A percentile compares a stretch with the other conserved stretches of the same genome.
These are phyloP conservation scores for Striga hermonthica DNA, from an alignment of 305 asterid genomes.

Conservation along the genomic window DNA sequence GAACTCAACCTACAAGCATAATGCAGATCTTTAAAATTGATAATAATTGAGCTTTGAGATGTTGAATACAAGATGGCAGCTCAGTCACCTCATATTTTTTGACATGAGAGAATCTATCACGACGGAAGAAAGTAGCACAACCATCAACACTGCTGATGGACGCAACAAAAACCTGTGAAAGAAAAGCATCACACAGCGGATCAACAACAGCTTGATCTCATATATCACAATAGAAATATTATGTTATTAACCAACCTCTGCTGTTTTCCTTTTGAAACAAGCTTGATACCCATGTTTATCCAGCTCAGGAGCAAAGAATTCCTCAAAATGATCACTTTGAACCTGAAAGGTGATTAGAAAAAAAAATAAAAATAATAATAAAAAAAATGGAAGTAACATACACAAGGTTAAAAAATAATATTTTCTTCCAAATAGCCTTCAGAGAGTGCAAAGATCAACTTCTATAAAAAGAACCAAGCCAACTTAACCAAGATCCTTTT, in stretches of 20 bases:
- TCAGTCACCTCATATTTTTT: slow-evolving; percentile 85
- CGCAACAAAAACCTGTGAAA: slow-evolving; percentile 65
- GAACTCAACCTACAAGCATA: slow-evolving; percentile 74
- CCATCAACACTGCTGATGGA: slow-evolving; percentile 62
- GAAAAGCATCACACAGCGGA: slow-evolving; percentile 15
- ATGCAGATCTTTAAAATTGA: slow-evolving; percentile 24
- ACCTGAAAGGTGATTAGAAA: slow-evolving; percentile 44
- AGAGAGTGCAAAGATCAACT: slow-evolving; percentile 7
- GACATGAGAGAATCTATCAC: slow-evolving; percentile 91
- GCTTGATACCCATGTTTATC: slow-evolving; percentile 97
- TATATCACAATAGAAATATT: slow-evolving; percentile 18
- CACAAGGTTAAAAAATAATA: slow-evolving; percentile 15
- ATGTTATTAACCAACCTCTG: slow-evolving; percentile 61
- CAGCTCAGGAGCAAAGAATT: slow-evolving; percentile 89
- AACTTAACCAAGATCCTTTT: slow-evolving; percentile 15
- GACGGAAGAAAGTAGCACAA: slow-evolving; percentile 96
- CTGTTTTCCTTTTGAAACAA: slow-evolving; percentile 68
- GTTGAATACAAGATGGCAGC: slow-evolving; percentile 10
- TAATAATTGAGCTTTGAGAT: slow-evolving; percentile 16
- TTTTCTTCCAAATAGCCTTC: slow-evolving; percentile 13
- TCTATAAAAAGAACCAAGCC: neutral
- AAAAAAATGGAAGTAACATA: neutral
- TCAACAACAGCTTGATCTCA: slow-evolving; percentile 26
- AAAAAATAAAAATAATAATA: slow-evolving; percentile 2
- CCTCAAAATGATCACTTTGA: slow-evolving; percentile 90